Conservation (phyloP, 257 asterid species). For the Penstemon barbatus region DNA sequence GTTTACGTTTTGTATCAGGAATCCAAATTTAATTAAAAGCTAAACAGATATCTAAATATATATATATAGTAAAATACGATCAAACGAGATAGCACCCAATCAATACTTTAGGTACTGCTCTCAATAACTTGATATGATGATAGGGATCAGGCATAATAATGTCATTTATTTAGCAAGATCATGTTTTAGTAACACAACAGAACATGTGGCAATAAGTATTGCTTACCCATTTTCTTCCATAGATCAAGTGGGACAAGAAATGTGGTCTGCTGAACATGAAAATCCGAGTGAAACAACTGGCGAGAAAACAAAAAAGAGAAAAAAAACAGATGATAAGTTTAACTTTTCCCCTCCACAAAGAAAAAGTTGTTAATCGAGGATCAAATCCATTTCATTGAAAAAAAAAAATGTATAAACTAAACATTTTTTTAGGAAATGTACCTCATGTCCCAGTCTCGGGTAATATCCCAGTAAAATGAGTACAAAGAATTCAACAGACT, state of each 20-base stretch:
- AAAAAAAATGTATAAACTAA: not conserved
- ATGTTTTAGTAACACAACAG: slow-evolving; percentile 1
- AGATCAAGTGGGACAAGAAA: slow-evolving; percentile 54
- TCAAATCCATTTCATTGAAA: slow-evolving; percentile 3
- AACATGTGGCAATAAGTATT: slow-evolving; percentile 13
- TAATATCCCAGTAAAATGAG: slow-evolving; percentile 97
- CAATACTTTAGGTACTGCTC: too few relatives aligned
- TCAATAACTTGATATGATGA: too few relatives aligned
- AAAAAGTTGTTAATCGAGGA: not conserved
- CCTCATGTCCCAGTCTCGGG: slow-evolving; percentile 98
- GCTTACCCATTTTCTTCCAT: slow-evolving; percentile 89
- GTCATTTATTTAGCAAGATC: not conserved
- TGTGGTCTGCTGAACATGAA: slow-evolving; percentile 89
- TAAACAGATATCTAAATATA: too few relatives aligned
- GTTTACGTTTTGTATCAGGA: too few relatives aligned
- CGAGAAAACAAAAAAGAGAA: slow-evolving; percentile 17
- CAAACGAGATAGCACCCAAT: too few relatives aligned
- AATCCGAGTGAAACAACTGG: slow-evolving; percentile 91
- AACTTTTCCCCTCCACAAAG: not conserved
- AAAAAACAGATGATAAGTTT: not conserved
- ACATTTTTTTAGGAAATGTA: slow-evolving; percentile 26
- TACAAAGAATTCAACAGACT: slow-evolving; percentile 78
- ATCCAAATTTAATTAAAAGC: too few relatives aligned
- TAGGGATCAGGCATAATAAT: too few relatives aligned
- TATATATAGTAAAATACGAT: too few relatives aligned